Evolutionary conservation across 345 rosid species (phyloP).

Genomic region (Dovyalis caffra): DNA sequence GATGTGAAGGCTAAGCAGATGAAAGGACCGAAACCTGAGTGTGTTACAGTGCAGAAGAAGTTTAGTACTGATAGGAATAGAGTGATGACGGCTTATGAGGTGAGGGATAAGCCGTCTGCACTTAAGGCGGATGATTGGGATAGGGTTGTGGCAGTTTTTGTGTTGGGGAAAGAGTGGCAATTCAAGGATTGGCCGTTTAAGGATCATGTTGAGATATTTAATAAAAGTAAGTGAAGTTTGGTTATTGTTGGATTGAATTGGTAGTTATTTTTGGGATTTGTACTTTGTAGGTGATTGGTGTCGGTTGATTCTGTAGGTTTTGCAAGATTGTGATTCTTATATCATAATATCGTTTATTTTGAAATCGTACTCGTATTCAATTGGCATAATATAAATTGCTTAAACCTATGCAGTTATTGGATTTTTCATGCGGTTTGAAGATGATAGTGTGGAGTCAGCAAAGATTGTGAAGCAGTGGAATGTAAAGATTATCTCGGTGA

Average conservation of each 20-base stretch:
- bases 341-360: not conserved
- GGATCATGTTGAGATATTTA: conserved; percentile 93
- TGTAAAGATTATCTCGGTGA: conserved; percentile 91
- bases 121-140: conserved; percentile 92
- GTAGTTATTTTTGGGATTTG: not conserved
- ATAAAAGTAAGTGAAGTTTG: conserved; percentile 58
- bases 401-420: conserved; percentile 71
- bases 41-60: conserved; percentile 95
- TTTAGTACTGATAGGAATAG: conserved; percentile 83
- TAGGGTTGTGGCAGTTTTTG: conserved; percentile 83
- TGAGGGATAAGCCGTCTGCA: conserved; percentile 81
- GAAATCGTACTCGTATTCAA: not conserved
- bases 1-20: conserved; percentile 87
- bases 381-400: conserved; percentile 2
- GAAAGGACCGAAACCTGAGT: conserved; percentile 84
- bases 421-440: conserved; percentile 90
- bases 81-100: conserved; percentile 90
- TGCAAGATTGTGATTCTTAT: not conserved
- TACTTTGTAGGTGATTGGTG: not conserved
- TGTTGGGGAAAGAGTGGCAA: conserved; percentile 98
- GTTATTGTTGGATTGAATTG: not conserved
- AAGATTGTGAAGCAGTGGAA: conserved; percentile 97
- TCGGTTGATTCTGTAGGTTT: not conserved
- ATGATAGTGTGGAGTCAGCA: conserved; percentile 91
- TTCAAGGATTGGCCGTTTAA: conserved; percentile 98